Conservation (phyloP, 768 basidiomycete genomes). For the Lactifluus subvellereus region DNA sequence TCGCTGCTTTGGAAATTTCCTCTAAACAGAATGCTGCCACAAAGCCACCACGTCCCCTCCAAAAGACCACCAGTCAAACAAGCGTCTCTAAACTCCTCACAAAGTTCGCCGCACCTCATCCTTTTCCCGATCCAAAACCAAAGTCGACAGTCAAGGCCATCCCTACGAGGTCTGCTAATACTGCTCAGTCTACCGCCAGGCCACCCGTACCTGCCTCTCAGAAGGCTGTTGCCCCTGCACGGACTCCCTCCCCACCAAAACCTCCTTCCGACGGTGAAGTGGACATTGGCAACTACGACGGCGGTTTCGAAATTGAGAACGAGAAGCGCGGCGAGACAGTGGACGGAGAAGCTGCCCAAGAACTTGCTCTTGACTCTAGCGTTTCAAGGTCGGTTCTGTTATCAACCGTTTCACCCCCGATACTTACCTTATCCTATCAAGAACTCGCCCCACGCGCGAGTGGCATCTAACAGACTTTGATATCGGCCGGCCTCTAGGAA, state of each 20-base stretch:
- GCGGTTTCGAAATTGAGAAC: conserved; percentile 90
- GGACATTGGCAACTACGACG: conserved; percentile 90
- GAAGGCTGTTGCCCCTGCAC: conserved; percentile 22
- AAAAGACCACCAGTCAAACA: conserved; percentile 53
- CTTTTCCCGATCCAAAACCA: conserved; percentile 32
- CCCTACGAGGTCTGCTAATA: conserved; percentile 25
- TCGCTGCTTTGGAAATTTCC: conserved; percentile 62
- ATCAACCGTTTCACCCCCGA: not conserved
- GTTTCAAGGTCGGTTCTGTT: conserved; percentile 48
- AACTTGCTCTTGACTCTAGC: conserved; percentile 83
- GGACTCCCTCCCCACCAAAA: conserved; percentile 23
- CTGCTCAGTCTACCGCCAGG: conserved; percentile 31
- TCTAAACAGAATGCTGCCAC: conserved; percentile 39
- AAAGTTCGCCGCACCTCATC: conserved; percentile 67
- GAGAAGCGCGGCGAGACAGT: conserved; percentile 72
- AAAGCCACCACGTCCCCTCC: conserved; percentile 33
- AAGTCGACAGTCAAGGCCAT: conserved; percentile 16
- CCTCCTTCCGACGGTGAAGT: conserved; percentile 30
- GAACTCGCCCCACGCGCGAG: conserved; percentile 69
- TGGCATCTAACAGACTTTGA: conserved; percentile 86
- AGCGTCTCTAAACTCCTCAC: conserved; percentile 67
- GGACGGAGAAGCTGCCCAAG: conserved; percentile 70
- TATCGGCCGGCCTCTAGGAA: conserved; percentile 94
- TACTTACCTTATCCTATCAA: conserved; percentile 28
- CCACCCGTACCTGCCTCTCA: conserved; percentile 12